A percentile compares a stretch with the other conserved stretches of the same genome.
Evolutionary conservation across 2,329 filamentous ascomycete genomes (phyloP).

Genomic region (Verticillium tricorpus): DNA sequence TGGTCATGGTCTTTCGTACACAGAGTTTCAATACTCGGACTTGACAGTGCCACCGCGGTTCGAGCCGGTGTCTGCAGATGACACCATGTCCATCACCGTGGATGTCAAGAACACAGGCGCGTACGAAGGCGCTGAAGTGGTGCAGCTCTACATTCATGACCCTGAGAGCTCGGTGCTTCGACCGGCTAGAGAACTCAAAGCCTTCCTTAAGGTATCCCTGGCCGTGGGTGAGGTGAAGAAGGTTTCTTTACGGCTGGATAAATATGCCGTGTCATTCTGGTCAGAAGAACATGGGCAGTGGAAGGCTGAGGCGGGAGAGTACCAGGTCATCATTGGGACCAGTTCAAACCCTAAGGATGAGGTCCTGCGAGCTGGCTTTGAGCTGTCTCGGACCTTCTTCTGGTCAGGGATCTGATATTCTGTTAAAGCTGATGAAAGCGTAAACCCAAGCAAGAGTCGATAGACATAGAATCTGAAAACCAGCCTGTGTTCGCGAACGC

Average conservation of each 20-base stretch:
- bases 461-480: too few species aligned
- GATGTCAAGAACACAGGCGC: slow-evolving; percentile 10
- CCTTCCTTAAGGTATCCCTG: slow-evolving; percentile 60
- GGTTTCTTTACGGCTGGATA: slow-evolving; percentile 42
- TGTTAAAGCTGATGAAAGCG: too few species aligned
- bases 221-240: slow-evolving; percentile 52
- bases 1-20: slow-evolving; percentile 50
- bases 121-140: slow-evolving; percentile 27
- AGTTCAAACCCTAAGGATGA: slow-evolving; percentile 10
- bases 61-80: slow-evolving; percentile 22
- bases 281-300: slow-evolving; percentile 63
- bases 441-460: too few species aligned
- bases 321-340: slow-evolving; percentile 50
- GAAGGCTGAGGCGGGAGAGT: slow-evolving; percentile 61
- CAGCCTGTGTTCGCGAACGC: too few species aligned
- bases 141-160: slow-evolving; percentile 53
- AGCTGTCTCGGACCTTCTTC: slow-evolving; percentile 6
- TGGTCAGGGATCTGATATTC: slow-evolving; percentile 8
- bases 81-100: slow-evolving; percentile 30
- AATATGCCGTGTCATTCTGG: slow-evolving; percentile 50
- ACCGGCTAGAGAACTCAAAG: slow-evolving; percentile 60
- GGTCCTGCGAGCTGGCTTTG: slow-evolving; percentile 4
- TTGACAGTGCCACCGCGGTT: slow-evolving; percentile 37
- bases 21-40: slow-evolving; percentile 34
- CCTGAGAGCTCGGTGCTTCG: slow-evolving; percentile 37